phyloP scores from a whole-genome alignment of 163 green algal genomes.

The Scenedesmus sp. region DNA sequence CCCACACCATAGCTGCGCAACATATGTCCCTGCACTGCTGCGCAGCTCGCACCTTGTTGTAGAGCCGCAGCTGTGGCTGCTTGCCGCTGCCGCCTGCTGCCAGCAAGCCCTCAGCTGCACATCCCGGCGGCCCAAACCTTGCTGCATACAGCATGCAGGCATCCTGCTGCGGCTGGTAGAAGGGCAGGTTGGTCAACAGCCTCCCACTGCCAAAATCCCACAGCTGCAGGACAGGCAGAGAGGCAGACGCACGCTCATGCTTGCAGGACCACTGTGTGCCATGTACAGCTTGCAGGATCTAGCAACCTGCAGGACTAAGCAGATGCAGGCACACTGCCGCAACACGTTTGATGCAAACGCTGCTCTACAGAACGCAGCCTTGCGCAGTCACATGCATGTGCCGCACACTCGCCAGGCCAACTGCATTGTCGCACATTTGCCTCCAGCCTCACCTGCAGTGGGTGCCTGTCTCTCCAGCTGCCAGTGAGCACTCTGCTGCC shows the following conservation, averaged over 20 bases:
- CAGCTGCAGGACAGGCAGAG: slow-evolving; percentile 47
- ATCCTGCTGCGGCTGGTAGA: slow-evolving; percentile 63
- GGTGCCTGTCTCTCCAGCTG: slow-evolving; percentile 55
- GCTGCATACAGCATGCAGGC: slow-evolving; percentile 65
- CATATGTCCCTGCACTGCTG: neutral
- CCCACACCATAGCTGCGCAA: neutral
- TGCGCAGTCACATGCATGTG: no score
- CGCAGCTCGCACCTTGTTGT: slow-evolving; percentile 51
- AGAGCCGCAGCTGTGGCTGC: slow-evolving; percentile 54
- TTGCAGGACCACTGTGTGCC: neutral
- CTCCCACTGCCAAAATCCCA: slow-evolving; percentile 66
- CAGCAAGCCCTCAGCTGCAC: slow-evolving; percentile 39
- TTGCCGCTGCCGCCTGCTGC: slow-evolving; percentile 61
- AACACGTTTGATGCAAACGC: no score
- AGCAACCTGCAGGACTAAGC: no score
- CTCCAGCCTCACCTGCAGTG: slow-evolving; percentile 36
- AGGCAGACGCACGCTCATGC: no score
- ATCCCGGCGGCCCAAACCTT: slow-evolving; percentile 52
- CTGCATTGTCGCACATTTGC: neutral
- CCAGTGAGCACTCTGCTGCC: slow-evolving; percentile 55
- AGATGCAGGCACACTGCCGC: no score
- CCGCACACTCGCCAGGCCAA: no score
- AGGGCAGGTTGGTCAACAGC: slow-evolving; percentile 69
- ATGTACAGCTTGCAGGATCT: neutral
- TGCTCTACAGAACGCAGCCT: no score